Evolutionary conservation across 768 basidiomycete genomes (phyloP).

Genomic region (Phaeotremella fagi): DNA sequence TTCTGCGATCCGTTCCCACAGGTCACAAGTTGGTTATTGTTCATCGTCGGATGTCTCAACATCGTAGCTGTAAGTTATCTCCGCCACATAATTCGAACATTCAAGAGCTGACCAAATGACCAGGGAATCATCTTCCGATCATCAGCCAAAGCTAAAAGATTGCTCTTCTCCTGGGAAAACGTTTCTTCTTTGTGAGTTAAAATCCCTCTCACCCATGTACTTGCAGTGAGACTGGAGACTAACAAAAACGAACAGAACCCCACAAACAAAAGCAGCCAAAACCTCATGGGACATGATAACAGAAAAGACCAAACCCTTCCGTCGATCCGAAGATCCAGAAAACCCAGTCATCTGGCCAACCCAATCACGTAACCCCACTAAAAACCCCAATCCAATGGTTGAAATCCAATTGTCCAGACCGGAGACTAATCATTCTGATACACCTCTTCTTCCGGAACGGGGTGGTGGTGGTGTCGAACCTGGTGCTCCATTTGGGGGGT

Average conservation of each 20-base stretch:
- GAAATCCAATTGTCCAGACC: background rate
- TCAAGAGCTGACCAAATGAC: constrained; percentile 56
- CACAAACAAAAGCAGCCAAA: constrained; percentile 41
- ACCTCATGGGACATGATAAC: constrained; percentile 43
- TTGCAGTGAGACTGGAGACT: background rate
- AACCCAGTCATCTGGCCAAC: background rate
- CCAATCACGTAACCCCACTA: background rate
- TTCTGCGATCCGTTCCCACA: constrained; percentile 82
- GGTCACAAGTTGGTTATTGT: constrained; percentile 85
- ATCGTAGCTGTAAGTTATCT: constrained; percentile 53
- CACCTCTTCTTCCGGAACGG: constrained; percentile 19
- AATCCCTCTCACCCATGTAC: background rate
- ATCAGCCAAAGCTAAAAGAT: constrained; percentile 48
- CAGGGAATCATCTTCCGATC: constrained; percentile 36
- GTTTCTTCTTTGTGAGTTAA: constrained; percentile 39
- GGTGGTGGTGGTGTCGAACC: constrained; percentile 13
- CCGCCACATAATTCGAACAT: constrained; percentile 55
- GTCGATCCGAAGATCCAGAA: background rate
- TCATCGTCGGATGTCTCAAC: constrained; percentile 84
- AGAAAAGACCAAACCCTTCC: constrained; percentile 14
- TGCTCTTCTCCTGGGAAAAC: constrained; percentile 47
- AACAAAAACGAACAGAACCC: constrained; percentile 19
- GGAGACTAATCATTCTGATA: constrained; percentile 15
- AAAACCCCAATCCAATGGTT: background rate
- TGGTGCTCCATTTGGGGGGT: constrained; percentile 50